Evolutionary conservation across 306 rosid genomes (phyloP), one percentile per base, ranked within the genome.

Genomic region (Hylodesmum podocarpum): DNA sequence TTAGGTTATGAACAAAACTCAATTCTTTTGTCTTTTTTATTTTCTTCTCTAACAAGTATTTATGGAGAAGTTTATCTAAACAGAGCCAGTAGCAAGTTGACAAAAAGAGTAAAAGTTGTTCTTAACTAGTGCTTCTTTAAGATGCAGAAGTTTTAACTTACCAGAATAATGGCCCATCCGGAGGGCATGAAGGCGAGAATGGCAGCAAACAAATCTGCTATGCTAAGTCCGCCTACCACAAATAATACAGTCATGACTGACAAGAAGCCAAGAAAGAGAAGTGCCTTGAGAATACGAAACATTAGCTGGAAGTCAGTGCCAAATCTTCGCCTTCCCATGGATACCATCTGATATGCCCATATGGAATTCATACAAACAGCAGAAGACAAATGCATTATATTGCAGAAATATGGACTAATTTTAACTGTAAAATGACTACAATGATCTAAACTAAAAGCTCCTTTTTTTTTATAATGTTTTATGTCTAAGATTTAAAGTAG

Each of bases 81-180:
- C 1, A 27, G 22, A n/a, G 31, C 53, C 31, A 73, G 8, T 49
- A 76, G 46, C 15, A 39, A 39, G 47, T 72, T 70, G 29, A 41
- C 31, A 25, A 74, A 25, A 59, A 19, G 41, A 6, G 59, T 8
- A 63, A 82, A 62, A 28, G 1, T 2, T 29, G 27, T 66, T 72
- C 41, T 64, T 16, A 18, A 43, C 36, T 67, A 59, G 6, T 71
- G 65, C 40, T 65, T 76, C 34, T 12, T 49, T 14, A 41, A 49
- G 27, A 69, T 25, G 29, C 37, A n/a, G 11, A 66, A 57, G 54
- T 75, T 71, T 57, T 21, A 72, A 84, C 91, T 81, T 82, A 95
- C 99, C 65, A 92, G 91, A 78, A 95, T 76, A 78, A 95, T 58
- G 67, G 96, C 97, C 98, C 98, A 92, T 53, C 97, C 98, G 2